Percentiles rank a stretch among this genome's conserved stretches.
Evolutionary conservation across 768 basidiomycete species (phyloP).

Genomic region (Macrocybe gigantea): DNA sequence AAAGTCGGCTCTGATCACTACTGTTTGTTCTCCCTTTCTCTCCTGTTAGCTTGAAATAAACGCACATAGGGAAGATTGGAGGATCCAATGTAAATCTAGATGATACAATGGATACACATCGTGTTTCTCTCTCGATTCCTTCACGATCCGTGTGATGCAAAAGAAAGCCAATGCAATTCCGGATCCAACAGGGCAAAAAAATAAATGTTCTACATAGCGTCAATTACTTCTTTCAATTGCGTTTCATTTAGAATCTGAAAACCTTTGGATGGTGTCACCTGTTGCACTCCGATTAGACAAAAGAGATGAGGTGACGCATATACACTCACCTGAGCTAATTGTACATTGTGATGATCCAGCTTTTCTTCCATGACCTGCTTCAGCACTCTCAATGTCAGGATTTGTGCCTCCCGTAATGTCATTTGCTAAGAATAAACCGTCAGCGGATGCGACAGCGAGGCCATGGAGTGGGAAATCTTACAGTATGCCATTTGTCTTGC

Average conservation of each 20-base stretch:
- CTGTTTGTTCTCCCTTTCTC: neutral
- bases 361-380: slow-evolving; percentile 99
- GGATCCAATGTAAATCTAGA: slow-evolving; percentile 5
- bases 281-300: neutral
- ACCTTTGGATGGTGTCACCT: slow-evolving; percentile 82
- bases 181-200: neutral
- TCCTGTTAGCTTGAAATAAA: slow-evolving; percentile 27
- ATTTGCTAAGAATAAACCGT: slow-evolving; percentile 58
- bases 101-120: neutral
- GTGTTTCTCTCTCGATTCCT: too few species aligned
- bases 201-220: slow-evolving; percentile 57
- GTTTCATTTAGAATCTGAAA: slow-evolving; percentile 86
- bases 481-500: slow-evolving; percentile 96
- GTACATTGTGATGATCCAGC: slow-evolving; percentile 97
- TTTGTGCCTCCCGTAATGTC: slow-evolving; percentile 83
- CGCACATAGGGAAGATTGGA: neutral
- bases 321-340: slow-evolving; percentile 78
- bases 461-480: slow-evolving; percentile 22
- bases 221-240: slow-evolving; percentile 77
- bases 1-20: neutral
- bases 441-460: neutral
- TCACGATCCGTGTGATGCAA: neutral
- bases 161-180: slow-evolving; percentile 4
- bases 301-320: neutral
- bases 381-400: slow-evolving; percentile 79